A percentile compares a stretch with the other conserved stretches of the same genome.
Evolutionary conservation across 2,329 filamentous ascomycete species (phyloP).

Genomic region (Fusarium udum): DNA sequence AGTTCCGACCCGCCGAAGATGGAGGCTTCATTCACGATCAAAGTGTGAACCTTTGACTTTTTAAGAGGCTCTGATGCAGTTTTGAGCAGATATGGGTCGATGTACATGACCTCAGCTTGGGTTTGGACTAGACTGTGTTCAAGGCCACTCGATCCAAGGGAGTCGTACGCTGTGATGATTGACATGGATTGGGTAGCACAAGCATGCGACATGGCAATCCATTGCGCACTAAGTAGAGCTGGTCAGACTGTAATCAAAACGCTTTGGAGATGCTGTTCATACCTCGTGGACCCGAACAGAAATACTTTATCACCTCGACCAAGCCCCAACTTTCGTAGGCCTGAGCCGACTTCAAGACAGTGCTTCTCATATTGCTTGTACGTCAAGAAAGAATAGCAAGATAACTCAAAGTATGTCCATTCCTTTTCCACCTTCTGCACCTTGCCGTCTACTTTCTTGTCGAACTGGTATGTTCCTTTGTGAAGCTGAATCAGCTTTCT

Average conservation of each 20-base stretch:
- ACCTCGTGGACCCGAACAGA: constrained; percentile 83
- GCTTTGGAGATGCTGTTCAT: neutral
- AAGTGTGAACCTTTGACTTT: constrained; percentile 62
- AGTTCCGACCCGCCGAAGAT: constrained; percentile 60
- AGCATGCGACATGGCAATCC: constrained; percentile 83
- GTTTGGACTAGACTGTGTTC: constrained; percentile 89
- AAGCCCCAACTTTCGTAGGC: constrained; percentile 77
- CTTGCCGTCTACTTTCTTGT: constrained; percentile 84
- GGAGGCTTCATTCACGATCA: constrained; percentile 70
- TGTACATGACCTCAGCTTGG: constrained; percentile 81
- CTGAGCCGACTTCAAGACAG: constrained; percentile 74
- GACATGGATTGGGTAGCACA: constrained; percentile 85
- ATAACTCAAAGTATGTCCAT: constrained; percentile 88
- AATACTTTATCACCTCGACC: constrained; percentile 73
- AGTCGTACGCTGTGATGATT: constrained; percentile 94
- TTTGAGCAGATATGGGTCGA: constrained; percentile 80
- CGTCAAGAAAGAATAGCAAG: constrained; percentile 76
- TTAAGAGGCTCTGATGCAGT: constrained; percentile 66
- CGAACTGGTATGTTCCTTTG: constrained; percentile 84
- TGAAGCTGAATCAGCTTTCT: constrained; percentile 80
- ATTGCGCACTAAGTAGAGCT: constrained; percentile 69
- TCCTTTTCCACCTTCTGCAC: constrained; percentile 84
- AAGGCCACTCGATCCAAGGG: constrained; percentile 83
- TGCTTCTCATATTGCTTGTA: constrained; percentile 81
- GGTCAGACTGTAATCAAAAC: neutral